Evolutionary conservation across 768 basidiomycete species (phyloP).

Genomic region (Leucosporidium yakuticum): DNA sequence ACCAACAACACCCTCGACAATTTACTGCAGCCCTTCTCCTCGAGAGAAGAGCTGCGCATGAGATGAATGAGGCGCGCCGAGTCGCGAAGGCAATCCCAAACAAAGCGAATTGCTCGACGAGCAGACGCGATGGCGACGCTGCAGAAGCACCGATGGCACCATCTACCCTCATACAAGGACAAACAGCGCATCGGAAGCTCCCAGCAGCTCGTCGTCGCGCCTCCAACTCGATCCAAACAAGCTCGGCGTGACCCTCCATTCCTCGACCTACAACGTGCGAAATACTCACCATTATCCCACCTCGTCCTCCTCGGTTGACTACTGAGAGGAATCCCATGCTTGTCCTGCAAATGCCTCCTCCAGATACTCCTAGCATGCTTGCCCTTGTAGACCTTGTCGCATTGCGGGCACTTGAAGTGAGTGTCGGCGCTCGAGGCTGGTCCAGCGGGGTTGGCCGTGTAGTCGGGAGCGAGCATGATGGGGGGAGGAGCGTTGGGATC

Average conservation of each 20-base stretch:
- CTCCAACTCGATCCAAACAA: not conserved
- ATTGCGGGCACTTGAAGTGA: slow-evolving; percentile 38
- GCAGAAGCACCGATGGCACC: not conserved
- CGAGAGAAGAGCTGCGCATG: not conserved
- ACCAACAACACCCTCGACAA: not conserved
- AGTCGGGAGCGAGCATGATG: slow-evolving; percentile 25
- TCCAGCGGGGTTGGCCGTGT: slow-evolving; percentile 32
- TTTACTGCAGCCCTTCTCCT: not conserved
- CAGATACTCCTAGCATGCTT: slow-evolving; percentile 47
- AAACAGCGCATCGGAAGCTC: not conserved
- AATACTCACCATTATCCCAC: slow-evolving; percentile 46
- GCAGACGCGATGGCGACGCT: not conserved
- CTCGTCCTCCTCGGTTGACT: slow-evolving; percentile 45
- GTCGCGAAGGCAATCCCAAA: not conserved
- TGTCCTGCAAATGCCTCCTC: slow-evolving; percentile 47
- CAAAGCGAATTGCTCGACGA: not conserved
- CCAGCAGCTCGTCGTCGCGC: not conserved
- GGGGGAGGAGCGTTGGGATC: not conserved
- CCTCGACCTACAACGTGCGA: not conserved
- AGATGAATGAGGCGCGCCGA: not conserved
- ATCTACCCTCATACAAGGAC: not conserved
- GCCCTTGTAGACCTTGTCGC: slow-evolving; percentile 47
- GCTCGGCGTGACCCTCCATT: not conserved
- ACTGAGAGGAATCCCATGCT: slow-evolving; percentile 45
- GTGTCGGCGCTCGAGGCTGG: slow-evolving; percentile 23